Evolutionary conservation across 2,329 filamentous ascomycete species (phyloP).

Genomic region (Chaetomium olivaceum): DNA sequence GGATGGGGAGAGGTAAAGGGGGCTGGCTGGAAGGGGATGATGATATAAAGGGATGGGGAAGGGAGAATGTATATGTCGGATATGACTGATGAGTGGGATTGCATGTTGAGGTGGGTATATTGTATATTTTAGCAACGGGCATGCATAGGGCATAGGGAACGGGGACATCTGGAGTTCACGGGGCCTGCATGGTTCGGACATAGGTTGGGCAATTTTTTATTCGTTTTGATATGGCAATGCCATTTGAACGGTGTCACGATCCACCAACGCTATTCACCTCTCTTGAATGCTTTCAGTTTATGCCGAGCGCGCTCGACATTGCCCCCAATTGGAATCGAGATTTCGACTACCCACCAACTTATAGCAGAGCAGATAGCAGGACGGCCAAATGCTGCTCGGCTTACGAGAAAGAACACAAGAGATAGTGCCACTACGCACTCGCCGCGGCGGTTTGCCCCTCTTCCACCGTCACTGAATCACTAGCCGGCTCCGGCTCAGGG

Average conservation of each 20-base stretch:
- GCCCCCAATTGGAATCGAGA: neutral
- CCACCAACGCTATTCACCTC: neutral
- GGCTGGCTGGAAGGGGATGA: too few relatives aligned
- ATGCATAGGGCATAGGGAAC: neutral
- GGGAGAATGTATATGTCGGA: neutral
- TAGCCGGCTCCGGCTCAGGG: neutral
- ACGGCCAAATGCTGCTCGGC: neutral
- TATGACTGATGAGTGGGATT: neutral
- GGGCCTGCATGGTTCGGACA: slow-evolving; percentile 2
- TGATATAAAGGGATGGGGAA: too few relatives aligned
- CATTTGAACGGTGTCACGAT: neutral
- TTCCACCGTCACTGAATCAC: neutral
- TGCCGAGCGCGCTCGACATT: neutral
- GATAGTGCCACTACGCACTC: neutral
- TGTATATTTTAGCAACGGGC: neutral
- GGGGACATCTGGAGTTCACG: neutral
- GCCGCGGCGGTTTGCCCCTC: slow-evolving; percentile 1
- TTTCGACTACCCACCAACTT: neutral
- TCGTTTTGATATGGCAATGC: neutral
- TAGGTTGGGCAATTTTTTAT: neutral
- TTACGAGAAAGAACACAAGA: neutral
- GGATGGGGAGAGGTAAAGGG: neutral
- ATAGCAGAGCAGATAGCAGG: neutral
- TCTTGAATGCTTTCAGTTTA: neutral
- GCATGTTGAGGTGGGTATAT: neutral